These are phyloP conservation scores for Taphrina communis DNA, from an alignment of 1,139 yeast species.

Conservation along the genomic window DNA sequence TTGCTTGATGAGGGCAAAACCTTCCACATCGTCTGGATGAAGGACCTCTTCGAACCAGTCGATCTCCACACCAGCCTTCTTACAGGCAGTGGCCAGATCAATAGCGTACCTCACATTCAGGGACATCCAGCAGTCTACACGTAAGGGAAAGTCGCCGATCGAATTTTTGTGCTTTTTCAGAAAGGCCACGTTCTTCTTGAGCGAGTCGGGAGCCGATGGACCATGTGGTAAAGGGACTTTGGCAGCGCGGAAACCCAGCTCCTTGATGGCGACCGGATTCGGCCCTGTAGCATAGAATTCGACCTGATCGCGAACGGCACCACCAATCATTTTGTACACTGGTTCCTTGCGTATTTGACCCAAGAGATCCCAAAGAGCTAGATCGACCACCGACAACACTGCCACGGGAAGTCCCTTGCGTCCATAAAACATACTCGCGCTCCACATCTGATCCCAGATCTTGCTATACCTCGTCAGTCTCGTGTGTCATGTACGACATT, in stretches of 20 bases:
- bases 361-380: constrained; percentile 59
- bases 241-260: constrained; percentile 61
- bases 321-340: constrained; percentile 60
- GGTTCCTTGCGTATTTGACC: constrained; percentile 60
- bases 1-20: constrained; percentile 56
- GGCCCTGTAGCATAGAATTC: constrained; percentile 60
- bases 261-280: constrained; percentile 57
- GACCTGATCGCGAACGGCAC: constrained; percentile 57
- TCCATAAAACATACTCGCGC: constrained; percentile 61
- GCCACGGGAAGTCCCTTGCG: constrained; percentile 60
- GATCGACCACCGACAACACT: constrained; percentile 57
- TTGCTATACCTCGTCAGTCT: constrained; percentile 36
- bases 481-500: not conserved
- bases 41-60: constrained; percentile 62
- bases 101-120: constrained; percentile 58
- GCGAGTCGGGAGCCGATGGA: constrained; percentile 59
- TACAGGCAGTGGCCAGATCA: constrained; percentile 54
- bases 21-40: constrained; percentile 60
- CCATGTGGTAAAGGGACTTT: constrained; percentile 60
- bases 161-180: constrained; percentile 55
- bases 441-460: constrained; percentile 59
- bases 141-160: constrained; percentile 60
- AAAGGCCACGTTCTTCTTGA: constrained; percentile 57
- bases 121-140: constrained; percentile 62
- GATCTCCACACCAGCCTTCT: constrained; percentile 56